Evolutionary conservation across 2,329 filamentous ascomycete genomes (phyloP).

Genomic region (Microdochium paspali): DNA sequence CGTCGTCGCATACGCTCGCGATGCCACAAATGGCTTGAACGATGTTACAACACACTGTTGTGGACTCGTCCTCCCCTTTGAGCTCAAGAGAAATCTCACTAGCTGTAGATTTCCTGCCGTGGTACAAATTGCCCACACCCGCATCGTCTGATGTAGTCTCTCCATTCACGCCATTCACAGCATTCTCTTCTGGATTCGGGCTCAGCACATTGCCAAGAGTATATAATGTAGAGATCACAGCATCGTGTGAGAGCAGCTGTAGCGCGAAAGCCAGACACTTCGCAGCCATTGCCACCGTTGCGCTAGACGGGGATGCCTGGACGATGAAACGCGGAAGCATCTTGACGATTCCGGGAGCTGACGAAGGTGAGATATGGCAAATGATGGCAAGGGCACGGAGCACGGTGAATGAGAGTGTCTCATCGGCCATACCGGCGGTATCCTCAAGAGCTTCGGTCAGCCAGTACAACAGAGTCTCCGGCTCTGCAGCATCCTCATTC

Average conservation of each 20-base stretch:
- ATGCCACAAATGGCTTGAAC: constrained; percentile 93
- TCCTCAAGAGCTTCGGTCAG: constrained; percentile 76
- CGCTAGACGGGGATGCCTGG: constrained; percentile 62
- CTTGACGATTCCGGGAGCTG: constrained; percentile 67
- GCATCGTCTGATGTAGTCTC: constrained; percentile 28
- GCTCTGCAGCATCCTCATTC: constrained; percentile 72
- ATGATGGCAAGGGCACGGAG: constrained; percentile 76
- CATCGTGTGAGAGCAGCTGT: constrained; percentile 77
- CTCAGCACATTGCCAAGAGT: constrained; percentile 93
- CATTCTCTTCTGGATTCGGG: constrained; percentile 48
- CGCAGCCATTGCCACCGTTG: constrained; percentile 69
- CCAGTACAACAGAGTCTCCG: constrained; percentile 73
- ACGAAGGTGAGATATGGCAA: constrained; percentile 62
- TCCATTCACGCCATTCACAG: constrained; percentile 42
- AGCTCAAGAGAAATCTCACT: constrained; percentile 73
- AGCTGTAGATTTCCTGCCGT: constrained; percentile 50
- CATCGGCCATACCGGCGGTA: constrained; percentile 71
- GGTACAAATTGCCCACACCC: constrained; percentile 34
- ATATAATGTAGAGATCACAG: constrained; percentile 90
- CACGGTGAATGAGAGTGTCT: constrained; percentile 65
- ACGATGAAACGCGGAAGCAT: constrained; percentile 82
- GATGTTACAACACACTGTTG: constrained; percentile 73
- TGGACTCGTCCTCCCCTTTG: constrained; percentile 69
- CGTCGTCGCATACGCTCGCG: constrained; percentile 69
- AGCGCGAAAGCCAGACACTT: constrained; percentile 75